phyloP scores from a whole-genome alignment of 169 alveolate species.

The Cryptosporidium viatorum region DNA sequence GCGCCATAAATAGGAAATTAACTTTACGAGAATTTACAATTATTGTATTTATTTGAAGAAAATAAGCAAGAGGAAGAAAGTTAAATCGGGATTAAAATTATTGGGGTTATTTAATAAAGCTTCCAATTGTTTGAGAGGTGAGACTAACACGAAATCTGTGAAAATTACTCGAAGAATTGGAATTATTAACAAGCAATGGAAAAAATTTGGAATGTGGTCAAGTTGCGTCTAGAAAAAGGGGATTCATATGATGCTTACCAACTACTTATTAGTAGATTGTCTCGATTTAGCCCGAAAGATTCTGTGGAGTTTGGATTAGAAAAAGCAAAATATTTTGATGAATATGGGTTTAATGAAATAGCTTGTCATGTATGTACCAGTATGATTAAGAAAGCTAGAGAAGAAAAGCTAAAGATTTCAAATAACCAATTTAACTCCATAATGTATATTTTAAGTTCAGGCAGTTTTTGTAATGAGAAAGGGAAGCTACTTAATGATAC shows the following conservation, averaged over 20 bases:
- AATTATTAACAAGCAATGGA: conserved; percentile 20
- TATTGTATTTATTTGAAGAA: neutral
- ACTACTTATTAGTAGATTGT: conserved; percentile 20
- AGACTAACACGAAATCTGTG: neutral
- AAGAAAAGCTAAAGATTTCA: neutral
- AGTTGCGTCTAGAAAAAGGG: conserved; percentile 41
- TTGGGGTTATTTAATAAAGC: neutral
- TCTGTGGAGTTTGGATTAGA: conserved; percentile 55
- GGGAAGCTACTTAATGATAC: conserved; percentile 39
- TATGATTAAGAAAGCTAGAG: conserved; percentile 57
- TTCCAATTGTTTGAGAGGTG: neutral
- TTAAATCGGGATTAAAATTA: neutral
- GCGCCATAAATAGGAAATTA: neutral
- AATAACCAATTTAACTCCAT: neutral
- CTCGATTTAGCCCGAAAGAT: conserved; percentile 19
- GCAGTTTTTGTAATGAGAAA: conserved; percentile 14
- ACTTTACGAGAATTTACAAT: neutral
- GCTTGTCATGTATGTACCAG: conserved; percentile 44
- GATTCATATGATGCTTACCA: conserved; percentile 64
- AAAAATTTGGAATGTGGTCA: conserved; percentile 32
- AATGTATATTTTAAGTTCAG: conserved; percentile 22
- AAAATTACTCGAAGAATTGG: neutral
- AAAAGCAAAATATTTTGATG: conserved; percentile 56
- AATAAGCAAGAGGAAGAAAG: neutral
- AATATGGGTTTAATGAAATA: conserved; percentile 37